Evolutionary conservation across 371 early-diverging fungal genomes (phyloP).

Genomic region (Capillidium heterosporum): DNA sequence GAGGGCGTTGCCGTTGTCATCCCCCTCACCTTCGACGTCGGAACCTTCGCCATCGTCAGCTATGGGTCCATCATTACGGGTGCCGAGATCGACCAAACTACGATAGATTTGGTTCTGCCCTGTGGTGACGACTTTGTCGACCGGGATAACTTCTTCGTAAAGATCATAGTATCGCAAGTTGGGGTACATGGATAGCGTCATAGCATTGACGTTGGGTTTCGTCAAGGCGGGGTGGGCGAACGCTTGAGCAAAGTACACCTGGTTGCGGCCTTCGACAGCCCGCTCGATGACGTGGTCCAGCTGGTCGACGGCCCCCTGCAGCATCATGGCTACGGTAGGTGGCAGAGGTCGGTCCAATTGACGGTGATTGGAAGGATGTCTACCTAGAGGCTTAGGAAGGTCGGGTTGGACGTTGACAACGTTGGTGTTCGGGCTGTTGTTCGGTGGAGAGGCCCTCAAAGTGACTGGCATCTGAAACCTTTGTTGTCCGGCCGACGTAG

Average conservation of each 20-base stretch:
- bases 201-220: background rate
- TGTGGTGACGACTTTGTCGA: too few species aligned
- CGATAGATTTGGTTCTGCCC: too few species aligned
- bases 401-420: background rate
- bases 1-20: too few species aligned
- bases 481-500: background rate
- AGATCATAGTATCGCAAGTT: background rate
- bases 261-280: background rate
- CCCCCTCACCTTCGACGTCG: too few species aligned
- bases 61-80: too few species aligned
- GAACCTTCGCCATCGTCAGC: too few species aligned
- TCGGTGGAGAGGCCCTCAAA: background rate
- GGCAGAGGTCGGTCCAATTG: background rate
- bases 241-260: conserved; percentile 3
- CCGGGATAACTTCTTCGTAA: background rate
- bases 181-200: background rate
- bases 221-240: conserved; percentile 3
- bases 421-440: background rate
- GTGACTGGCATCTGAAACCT: background rate
- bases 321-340: background rate
- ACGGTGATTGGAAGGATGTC: background rate
- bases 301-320: background rate
- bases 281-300: background rate
- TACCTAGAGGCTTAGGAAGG: background rate
- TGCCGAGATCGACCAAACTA: too few species aligned